phyloP scores from a whole-genome alignment of 805 yeast species.

The Metschnikowia bowlesiae region DNA sequence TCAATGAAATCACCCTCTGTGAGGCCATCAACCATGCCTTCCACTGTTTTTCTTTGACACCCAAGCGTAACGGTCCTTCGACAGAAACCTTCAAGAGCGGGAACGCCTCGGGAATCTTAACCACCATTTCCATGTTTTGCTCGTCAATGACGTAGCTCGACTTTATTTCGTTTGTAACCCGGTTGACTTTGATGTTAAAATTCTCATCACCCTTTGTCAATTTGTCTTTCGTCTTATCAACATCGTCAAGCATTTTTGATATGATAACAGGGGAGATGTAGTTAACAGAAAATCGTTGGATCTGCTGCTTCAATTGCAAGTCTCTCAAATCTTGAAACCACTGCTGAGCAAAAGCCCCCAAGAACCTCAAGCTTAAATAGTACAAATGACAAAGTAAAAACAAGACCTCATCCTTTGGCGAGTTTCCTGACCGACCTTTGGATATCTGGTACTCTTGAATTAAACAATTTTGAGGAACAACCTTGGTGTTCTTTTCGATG shows the following conservation, averaged over 20 bases:
- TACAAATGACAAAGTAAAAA: slow-evolving; percentile 47
- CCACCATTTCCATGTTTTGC: slow-evolving; percentile 74
- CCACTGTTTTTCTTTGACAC: slow-evolving; percentile 91
- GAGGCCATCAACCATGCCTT: slow-evolving; percentile 92
- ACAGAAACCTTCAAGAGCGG: slow-evolving; percentile 77
- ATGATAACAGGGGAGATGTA: slow-evolving; percentile 64
- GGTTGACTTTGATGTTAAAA: slow-evolving; percentile 58
- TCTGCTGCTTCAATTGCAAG: slow-evolving; percentile 52
- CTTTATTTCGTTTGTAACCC: slow-evolving; percentile 60
- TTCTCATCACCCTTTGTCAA: slow-evolving; percentile 36
- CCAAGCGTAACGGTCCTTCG: slow-evolving; percentile 73
- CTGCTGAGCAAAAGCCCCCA: slow-evolving; percentile 54
- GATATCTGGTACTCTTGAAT: slow-evolving; percentile 21
- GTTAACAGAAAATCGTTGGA: slow-evolving; percentile 60
- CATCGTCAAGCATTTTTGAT: slow-evolving; percentile 49
- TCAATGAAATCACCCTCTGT: slow-evolving; percentile 71
- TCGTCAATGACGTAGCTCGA: slow-evolving; percentile 80
- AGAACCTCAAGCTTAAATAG: slow-evolving; percentile 44
- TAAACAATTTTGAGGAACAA: slow-evolving; percentile 13
- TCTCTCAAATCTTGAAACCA: slow-evolving; percentile 76
- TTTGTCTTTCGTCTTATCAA: slow-evolving; percentile 38
- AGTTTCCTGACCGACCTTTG: slow-evolving; percentile 20
- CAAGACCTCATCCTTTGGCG: slow-evolving; percentile 29
- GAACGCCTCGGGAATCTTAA: slow-evolving; percentile 66
- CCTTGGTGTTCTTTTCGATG: slow-evolving; percentile 12